Evolutionary conservation across 2,329 filamentous ascomycete genomes (phyloP).

Genomic region (Colletotrichum noveboracense): DNA sequence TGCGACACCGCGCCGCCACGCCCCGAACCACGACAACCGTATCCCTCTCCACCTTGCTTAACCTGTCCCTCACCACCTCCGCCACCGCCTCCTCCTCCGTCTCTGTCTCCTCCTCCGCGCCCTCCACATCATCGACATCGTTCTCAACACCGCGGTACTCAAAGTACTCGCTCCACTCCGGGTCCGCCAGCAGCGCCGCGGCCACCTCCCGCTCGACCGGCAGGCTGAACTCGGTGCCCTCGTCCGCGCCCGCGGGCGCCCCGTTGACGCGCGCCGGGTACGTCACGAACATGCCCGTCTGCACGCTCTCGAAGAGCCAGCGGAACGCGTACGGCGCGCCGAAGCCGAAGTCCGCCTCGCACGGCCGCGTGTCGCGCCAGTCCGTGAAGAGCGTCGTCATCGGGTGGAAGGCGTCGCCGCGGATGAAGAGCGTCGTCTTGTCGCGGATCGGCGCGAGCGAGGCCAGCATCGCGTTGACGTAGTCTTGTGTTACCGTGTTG

Average conservation of each 20-base stretch:
- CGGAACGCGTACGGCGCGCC: slow-evolving; percentile 35
- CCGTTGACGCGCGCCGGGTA: slow-evolving; percentile 32
- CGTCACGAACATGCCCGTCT: slow-evolving; percentile 28
- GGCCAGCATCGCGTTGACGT: slow-evolving; percentile 32
- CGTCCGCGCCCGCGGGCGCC: slow-evolving; percentile 31
- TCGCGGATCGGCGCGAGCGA: slow-evolving; percentile 39
- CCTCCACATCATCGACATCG: neutral
- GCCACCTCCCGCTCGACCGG: slow-evolving; percentile 37
- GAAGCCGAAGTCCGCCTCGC: slow-evolving; percentile 39
- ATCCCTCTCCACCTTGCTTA: neutral
- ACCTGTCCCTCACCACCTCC: neutral
- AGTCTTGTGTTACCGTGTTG: slow-evolving; percentile 35
- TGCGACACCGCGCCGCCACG: neutral
- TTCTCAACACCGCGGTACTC: slow-evolving; percentile 41
- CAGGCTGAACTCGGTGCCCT: slow-evolving; percentile 39
- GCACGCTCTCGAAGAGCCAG: slow-evolving; percentile 33
- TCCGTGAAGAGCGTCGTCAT: slow-evolving; percentile 39
- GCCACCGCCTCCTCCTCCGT: neutral
- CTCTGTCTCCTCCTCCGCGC: neutral
- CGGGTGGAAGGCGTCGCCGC: slow-evolving; percentile 38
- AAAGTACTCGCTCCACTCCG: slow-evolving; percentile 39
- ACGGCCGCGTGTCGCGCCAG: slow-evolving; percentile 35
- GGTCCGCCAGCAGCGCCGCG: slow-evolving; percentile 34
- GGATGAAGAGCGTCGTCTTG: slow-evolving; percentile 37
- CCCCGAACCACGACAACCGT: neutral